Base-by-base conservation (phyloP, 2,329 filamentous ascomycete genomes). In the Macrophomina phaseolina region DNA sequence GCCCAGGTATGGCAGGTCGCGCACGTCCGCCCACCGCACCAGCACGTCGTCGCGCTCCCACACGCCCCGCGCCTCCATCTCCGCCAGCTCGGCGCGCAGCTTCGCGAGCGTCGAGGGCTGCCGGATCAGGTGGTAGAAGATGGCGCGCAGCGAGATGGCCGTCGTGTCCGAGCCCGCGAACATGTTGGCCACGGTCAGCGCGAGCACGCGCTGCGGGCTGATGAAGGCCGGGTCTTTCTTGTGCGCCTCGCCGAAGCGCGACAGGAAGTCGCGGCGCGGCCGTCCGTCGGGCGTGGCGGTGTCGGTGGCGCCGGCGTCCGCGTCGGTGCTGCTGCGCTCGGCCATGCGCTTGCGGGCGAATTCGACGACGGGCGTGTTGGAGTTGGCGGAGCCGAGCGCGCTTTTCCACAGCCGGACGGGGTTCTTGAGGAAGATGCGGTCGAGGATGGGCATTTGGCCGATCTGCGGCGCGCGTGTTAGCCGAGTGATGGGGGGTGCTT, bases 1-100 rank as follows among this genome's bases (percentile, higher is more conserved):
- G 51, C 83, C 78, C 9, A 87, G 79, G 70, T 86, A 86, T 0
- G 73, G 72, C 18, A 67, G 56, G 8, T 63, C 38, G 45, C 56
- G 53, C 28, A 53, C 56, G 12, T 62, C 53, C 34, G 23, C 28
- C 53, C 56, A 67, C 3, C 42, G 42, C 16, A 36, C 30, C 16
- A 46, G 67, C 45, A 72, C 70, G 8, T 67, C 71, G 67, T 73
- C 73, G 4, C 72, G 67, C 49, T 72, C 73, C 32, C 70, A 70
- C 9, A 73, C 72, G 5, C 73, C 75, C 68, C 68, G 14, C 66
- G 12, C 42, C 30, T 16, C 58, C 38, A 9, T 18, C 5, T 6
- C 61, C 53, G 78, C 74, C 5, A 75, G 34, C 55, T 74, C 75
- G 53, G 79, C 75, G 5, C 74, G 38, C 55, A 74, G 74, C 49